Base-by-base conservation (phyloP, 768 basidiomycete species). In the Astraeus odoratus region DNA sequence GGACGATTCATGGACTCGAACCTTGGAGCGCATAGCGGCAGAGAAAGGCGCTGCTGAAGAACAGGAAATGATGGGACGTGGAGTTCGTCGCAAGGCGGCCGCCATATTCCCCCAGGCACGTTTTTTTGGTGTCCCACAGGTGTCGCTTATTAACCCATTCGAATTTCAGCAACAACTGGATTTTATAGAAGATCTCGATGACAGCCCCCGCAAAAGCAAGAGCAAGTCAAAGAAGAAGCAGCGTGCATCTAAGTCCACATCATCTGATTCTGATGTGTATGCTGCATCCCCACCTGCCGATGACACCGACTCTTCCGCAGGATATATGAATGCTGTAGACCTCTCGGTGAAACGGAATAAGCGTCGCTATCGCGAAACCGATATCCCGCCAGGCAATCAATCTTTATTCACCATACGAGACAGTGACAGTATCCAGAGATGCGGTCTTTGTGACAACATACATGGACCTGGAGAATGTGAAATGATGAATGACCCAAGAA, bases 1-100 rank as follows among this genome's bases (percentile, higher is more conserved):
- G 44, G 72, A 68, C 24, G 83, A 90, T 60, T 88, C 89, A n/a
- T 94, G 90, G 92, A 76, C 83, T 9, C 74, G 77, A 43, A 78
- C 87, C 8, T 64, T 93, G 36, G 64, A 72, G 44, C 69, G 67
- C 27, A 71, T 75, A 42, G 70, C 67, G 41, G 64, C 68, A 12
- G 64, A 69, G 46, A 74, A 68, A 46, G 55, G 56, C 19, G 62
- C 67, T 54, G 60, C 62, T 22, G 59, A 72, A 46, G 77, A 75
- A 35, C 59, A 72, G 26, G 80, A 77, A 39, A 61, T 66, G 33
- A 83, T 80, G 2, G 89, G 87, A 35, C 78, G 87, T 53, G 86
- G 88, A 27, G 82, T 74, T 20, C 80, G 86, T 49, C 80, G 87
- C 26, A 78, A 75, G 40, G 86, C 87, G 39, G 81, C 77, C 42